Evolutionary conservation across 768 basidiomycete genomes (phyloP), one percentile per base, ranked within the genome.

Genomic region (Hericium coralloides): DNA sequence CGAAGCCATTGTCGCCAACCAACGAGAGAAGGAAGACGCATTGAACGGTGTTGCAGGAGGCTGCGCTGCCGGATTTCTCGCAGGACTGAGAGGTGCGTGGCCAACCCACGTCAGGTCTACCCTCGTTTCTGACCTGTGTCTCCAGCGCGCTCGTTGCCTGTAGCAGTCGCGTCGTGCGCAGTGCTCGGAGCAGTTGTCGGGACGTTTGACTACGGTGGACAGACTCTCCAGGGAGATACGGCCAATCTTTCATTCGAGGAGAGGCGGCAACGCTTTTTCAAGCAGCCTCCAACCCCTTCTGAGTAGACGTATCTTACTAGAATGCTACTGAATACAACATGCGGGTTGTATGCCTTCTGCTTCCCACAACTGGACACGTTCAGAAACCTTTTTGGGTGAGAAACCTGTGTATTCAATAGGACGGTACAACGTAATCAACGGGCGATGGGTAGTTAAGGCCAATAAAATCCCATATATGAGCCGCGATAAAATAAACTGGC

Each of bases 41-140:
- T 65, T 89, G 59, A 97, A 93, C 65, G 87, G 89, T 51, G 87
- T 86, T 49, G 82, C 83, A 53, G 94, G 89, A 55, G 94, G 88
- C 56, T 95, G 93, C 73, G 93, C 93, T 50, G 93, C 93, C 53
- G 94, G 94, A 49, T 92, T 95, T 73, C 73, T 95, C 60, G 91
- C 91, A 31, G 94, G 94, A 54, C 71, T 95, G 56, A 80, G 90
- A 76, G 79, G 91, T 92, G 65, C 41, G 80, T 72, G 12, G 22
- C 45, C 36, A 31, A 31, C 8, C 31, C 31, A 52, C 55, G 52
- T 17, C 47, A 31, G 41, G 20, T 39, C 25, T 25, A 7, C 55
- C 31, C 38, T 51, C 25, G 58, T 53, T 55, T 23, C 61, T 67
- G 37, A 69, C 57, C 3, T 39, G 54, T 54, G 51, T 61, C 2